Percentiles rank a stretch among this genome's conserved stretches.
Conservation (phyloP, 2,329 filamentous ascomycete species). For the Neoascochyta sp. region DNA sequence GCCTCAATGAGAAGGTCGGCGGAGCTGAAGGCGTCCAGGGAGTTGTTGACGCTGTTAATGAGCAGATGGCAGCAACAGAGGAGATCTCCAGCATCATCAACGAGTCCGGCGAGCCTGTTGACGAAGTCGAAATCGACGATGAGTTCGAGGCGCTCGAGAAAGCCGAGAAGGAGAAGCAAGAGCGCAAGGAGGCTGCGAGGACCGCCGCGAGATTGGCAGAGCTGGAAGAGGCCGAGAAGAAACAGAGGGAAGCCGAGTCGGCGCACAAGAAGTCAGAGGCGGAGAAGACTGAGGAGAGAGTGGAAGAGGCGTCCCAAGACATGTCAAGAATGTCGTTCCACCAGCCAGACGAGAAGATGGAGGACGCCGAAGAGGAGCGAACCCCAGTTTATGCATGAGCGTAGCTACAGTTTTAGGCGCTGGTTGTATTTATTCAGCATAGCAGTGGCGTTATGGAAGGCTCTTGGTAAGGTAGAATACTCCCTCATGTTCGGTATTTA, state of each 20-base stretch:
- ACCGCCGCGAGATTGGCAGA: constrained; percentile 48
- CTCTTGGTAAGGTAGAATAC: too few relatives aligned
- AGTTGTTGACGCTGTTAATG: constrained; percentile 69
- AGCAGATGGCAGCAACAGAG: constrained; percentile 70
- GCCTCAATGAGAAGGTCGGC: constrained; percentile 73
- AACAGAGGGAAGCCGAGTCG: constrained; percentile 20
- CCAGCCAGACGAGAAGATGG: constrained; percentile 22
- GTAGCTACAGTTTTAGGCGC: not conserved
- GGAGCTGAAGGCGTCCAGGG: constrained; percentile 71
- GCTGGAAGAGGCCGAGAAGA: constrained; percentile 35
- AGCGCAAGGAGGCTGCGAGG: constrained; percentile 58
- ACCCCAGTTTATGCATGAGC: constrained; percentile 14
- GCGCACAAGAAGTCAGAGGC: constrained; percentile 53
- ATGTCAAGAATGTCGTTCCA: constrained; percentile 19
- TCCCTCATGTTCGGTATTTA: too few relatives aligned
- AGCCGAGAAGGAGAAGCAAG: constrained; percentile 70
- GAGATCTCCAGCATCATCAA: constrained; percentile 76
- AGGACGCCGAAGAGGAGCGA: constrained; percentile 34
- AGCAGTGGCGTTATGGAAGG: constrained; percentile 19
- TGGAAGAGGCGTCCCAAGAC: constrained; percentile 16
- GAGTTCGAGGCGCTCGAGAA: constrained; percentile 75
- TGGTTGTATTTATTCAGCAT: constrained; percentile 9
- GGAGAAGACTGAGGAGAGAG: constrained; percentile 10
- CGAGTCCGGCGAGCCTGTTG: constrained; percentile 55
- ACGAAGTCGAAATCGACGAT: constrained; percentile 82